phyloP scores from a whole-genome alignment of 805 yeast genomes.

The Torulaspora delbrueckii region DNA sequence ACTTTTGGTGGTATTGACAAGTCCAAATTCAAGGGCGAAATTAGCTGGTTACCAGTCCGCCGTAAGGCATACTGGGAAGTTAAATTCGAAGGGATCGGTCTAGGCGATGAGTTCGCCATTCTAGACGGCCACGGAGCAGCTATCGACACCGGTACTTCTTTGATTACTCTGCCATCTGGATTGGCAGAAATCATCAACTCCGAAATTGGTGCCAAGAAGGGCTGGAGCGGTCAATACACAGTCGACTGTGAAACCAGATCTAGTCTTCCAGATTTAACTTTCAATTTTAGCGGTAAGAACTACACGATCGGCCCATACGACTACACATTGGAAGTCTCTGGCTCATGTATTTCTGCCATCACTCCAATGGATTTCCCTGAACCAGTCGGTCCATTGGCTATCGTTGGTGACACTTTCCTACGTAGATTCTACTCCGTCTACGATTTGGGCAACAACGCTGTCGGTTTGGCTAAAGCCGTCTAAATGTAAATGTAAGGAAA shows the following conservation, averaged over 20 bases:
- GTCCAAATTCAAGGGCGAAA: constrained; percentile 69
- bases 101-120: constrained; percentile 88
- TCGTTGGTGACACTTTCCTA: constrained; percentile 95
- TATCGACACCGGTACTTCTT: constrained; percentile 96
- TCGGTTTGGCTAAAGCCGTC: constrained; percentile 82
- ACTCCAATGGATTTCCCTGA: constrained; percentile 97
- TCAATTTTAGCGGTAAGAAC: constrained; percentile 84
- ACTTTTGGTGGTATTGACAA: constrained; percentile 93
- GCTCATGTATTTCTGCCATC: constrained; percentile 93
- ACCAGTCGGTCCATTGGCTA: constrained; percentile 94
- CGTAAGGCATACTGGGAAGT: constrained; percentile 99
- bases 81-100: constrained; percentile 78
- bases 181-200: constrained; percentile 92
- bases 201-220: constrained; percentile 94
- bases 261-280: constrained; percentile 83
- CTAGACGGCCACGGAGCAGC: constrained; percentile 89
- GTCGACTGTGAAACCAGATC: constrained; percentile 86
- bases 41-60: constrained; percentile 95
- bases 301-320: constrained; percentile 87
- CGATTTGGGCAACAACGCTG: constrained; percentile 85
- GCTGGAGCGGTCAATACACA: constrained; percentile 96
- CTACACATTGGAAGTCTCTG: constrained; percentile 90
- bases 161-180: constrained; percentile 90
- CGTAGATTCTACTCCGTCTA: constrained; percentile 92
- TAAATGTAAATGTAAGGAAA: constrained; percentile 28